Evolutionary conservation across 495 filamentous ascomycete genomes (phyloP).

Genomic region (Trichoderma gamsii): DNA sequence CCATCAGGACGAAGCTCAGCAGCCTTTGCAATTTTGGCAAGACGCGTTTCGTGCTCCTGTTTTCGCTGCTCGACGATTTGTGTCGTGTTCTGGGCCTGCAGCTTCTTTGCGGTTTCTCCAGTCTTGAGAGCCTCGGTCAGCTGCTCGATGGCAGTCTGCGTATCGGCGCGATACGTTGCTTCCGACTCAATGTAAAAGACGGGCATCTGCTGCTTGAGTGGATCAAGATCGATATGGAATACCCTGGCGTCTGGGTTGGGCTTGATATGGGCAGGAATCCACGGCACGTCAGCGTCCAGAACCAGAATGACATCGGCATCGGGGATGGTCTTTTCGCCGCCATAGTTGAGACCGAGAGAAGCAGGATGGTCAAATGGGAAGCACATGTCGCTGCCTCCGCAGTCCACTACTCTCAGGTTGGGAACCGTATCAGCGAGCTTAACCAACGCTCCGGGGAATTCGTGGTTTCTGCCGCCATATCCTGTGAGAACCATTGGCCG

Average conservation of each 20-base stretch:
- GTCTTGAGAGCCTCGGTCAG: conserved; percentile 52
- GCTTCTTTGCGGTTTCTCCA: conserved; percentile 26
- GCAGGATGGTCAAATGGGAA: conserved; percentile 75
- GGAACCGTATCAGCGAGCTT: conserved; percentile 70
- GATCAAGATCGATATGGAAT: conserved; percentile 81
- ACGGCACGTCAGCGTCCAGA: conserved; percentile 73
- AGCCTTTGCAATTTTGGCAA: conserved; percentile 51
- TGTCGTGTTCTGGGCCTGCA: conserved; percentile 41
- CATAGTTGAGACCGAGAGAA: conserved; percentile 70
- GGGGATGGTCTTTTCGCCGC: conserved; percentile 64
- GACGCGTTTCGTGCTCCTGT: conserved; percentile 51
- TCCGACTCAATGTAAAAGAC: conserved; percentile 71
- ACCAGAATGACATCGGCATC: conserved; percentile 82
- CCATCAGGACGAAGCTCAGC: conserved; percentile 55
- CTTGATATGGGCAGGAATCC: conserved; percentile 57
- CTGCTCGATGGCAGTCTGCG: conserved; percentile 64
- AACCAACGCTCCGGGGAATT: conserved; percentile 65
- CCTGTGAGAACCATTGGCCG: conserved; percentile 77
- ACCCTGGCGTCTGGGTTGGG: conserved; percentile 57
- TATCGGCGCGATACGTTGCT: conserved; percentile 70
- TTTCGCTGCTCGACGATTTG: conserved; percentile 49
- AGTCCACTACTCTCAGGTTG: conserved; percentile 79
- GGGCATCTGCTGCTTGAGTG: conserved; percentile 82
- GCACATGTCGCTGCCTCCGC: conserved; percentile 90
- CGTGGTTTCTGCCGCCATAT: conserved; percentile 71